phyloP scores from a whole-genome alignment of 257 asterid species.

The Cruciata laevipes region DNA sequence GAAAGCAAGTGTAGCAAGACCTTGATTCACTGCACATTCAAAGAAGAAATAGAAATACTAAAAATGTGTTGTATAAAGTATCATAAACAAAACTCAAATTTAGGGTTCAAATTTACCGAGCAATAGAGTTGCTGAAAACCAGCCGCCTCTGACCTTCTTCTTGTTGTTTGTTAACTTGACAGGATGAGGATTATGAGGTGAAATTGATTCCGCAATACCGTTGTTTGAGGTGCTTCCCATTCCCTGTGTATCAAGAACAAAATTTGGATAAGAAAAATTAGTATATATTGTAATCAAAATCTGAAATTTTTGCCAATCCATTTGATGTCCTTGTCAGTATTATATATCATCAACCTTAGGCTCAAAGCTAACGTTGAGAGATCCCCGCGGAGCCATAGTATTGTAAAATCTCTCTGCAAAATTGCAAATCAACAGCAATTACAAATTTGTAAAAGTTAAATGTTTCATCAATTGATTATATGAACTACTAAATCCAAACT shows the following conservation, averaged over 20 bases:
- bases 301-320: not conserved
- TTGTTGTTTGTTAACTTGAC: not conserved
- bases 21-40: conserved; percentile 52
- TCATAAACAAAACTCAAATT: too few relatives aligned
- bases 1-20: conserved; percentile 73
- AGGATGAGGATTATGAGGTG: not conserved
- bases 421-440: conserved; percentile 27
- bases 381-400: conserved; percentile 27
- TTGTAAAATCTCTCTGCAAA: conserved; percentile 44
- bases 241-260: conserved; percentile 7
- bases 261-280: not conserved
- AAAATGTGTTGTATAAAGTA: too few relatives aligned
- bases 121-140: conserved; percentile 50
- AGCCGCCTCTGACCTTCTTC: conserved; percentile 42
- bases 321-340: not conserved
- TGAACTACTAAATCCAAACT: not conserved
- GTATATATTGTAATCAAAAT: not conserved
- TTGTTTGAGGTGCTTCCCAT: not conserved
- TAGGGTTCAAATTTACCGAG: conserved; percentile 36
- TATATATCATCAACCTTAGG: conserved; percentile 29
- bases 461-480: not conserved
- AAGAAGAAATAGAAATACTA: too few relatives aligned
- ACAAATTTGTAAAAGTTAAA: not conserved
- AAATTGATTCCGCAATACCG: conserved; percentile 6
- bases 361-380: conserved; percentile 14